Evolutionary conservation across 164 flowering plant species (phyloP), one percentile per base, ranked within the genome.

Genomic region (Nelumbo lutea): DNA sequence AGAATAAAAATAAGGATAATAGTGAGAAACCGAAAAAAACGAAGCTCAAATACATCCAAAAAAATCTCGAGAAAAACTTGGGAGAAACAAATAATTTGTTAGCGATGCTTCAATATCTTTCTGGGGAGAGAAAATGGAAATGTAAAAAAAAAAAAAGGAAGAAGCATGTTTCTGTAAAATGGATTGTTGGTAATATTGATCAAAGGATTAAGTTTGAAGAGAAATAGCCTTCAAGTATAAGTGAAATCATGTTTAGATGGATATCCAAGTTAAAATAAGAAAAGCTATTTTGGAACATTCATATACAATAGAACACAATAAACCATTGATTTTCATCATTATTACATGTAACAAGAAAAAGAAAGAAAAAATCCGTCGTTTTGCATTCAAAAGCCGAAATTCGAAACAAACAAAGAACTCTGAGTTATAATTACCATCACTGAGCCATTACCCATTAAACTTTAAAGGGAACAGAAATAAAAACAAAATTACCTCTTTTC

Each of bases 401-500:
- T 27, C 27, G 27, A 27, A 27, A 27, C 27, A 27, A 27, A 27
- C 27, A 27, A 27, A 27, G 27, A 27, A 27, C 27, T 27, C 27
- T 27, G 27, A 27, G 27, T 27, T 27, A 27, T 27, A 27, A 27
- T 27, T 27, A 27, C 27, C 27, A 27, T 27, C 27, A 27, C 27
- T 27, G 27, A 27, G 27, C 0, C 27, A 27, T 27, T 27, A 27
- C 27, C 27, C 27, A 27, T 27, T 27, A 27, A 27, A 27, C 27
- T 27, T 27, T 27, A 27, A 27, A 27, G 27, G 13, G 47, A 41
- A 15, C 4, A 8, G 45, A n/a, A 61, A 59, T 42, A 40, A 50
- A 15, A 58, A 47, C 46, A 15, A 43, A 9, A 14, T 51, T 45
- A 91, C 97, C 97, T 89, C 72, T 40, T 72, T 43, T 3, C 72